Evolutionary conservation across 164 flowering plant genomes (phyloP).

Genomic region (Stephania japonica): DNA sequence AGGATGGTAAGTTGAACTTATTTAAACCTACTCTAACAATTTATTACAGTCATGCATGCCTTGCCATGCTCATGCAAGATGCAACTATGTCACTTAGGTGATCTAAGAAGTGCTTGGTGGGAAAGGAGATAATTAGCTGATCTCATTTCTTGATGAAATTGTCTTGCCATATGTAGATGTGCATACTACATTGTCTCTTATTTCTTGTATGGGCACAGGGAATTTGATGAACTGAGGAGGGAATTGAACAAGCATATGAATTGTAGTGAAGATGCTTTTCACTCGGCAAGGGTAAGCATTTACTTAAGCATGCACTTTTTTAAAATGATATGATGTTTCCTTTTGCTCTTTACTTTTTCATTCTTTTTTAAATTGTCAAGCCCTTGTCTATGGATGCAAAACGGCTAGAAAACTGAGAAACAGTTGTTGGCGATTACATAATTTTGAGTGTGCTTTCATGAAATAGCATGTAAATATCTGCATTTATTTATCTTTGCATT

Average conservation of each 20-base stretch:
- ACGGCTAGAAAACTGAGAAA: conserved; percentile 17
- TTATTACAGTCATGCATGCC: no score
- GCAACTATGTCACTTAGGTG: no score
- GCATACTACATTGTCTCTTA: conserved; percentile 1
- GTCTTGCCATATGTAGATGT: not conserved
- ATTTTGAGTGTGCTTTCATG: not conserved
- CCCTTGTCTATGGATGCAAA: conserved; percentile 20
- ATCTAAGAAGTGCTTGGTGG: not conserved
- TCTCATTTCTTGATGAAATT: not conserved
- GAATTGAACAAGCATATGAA: conserved; percentile 29
- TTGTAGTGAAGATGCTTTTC: conserved; percentile 15
- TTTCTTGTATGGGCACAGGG: conserved; percentile 29
- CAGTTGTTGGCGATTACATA: conserved; percentile 26
- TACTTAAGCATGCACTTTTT: conserved; percentile 6
- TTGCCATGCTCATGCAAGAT: no score
- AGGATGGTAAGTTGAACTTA: no score
- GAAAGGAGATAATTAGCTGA: not conserved
- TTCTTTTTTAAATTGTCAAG: conserved; percentile 19
- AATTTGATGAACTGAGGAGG: conserved; percentile 45
- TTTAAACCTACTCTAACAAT: no score
- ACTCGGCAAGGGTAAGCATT: conserved; percentile 29
- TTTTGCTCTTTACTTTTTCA: not conserved
- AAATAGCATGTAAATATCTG: not conserved
- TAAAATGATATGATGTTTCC: conserved; percentile 6
- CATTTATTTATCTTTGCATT: not conserved